A percentile compares a stretch with the other conserved stretches of the same genome.
Conservation (phyloP, 441 rosid genomes). For the Pelargonium australe region DNA sequence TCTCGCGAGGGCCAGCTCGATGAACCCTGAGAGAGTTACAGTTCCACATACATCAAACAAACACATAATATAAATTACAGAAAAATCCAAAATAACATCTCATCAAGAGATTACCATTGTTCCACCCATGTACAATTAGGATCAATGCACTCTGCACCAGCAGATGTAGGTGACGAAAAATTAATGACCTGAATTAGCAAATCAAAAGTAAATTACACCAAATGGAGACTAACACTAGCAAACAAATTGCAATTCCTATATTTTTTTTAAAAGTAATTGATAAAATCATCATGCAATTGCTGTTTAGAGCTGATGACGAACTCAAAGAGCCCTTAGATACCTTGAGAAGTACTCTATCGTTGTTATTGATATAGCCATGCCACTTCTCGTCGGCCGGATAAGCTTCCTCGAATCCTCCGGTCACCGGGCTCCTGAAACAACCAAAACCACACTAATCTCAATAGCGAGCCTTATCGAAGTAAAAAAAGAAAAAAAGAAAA, state of each 20-base stretch:
- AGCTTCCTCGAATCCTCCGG: constrained; percentile 58
- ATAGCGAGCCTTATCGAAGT: background rate
- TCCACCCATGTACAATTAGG: constrained; percentile 83
- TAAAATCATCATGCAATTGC: background rate
- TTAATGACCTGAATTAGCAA: constrained; percentile 51
- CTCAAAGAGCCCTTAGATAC: constrained; percentile 21
- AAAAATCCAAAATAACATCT: background rate
- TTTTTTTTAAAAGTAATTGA: background rate
- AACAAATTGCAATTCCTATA: background rate
- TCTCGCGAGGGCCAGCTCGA: constrained; percentile 94
- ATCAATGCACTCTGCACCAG: constrained; percentile 93
- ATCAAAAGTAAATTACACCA: background rate
- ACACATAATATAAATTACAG: background rate
- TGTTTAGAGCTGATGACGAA: background rate
- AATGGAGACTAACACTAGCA: background rate
- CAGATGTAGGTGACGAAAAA: constrained; percentile 74
- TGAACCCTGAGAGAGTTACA: constrained; percentile 59
- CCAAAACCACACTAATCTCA: background rate
- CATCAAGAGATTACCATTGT: constrained; percentile 56
- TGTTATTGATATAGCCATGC: constrained; percentile 91
- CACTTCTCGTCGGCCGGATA: constrained; percentile 95
- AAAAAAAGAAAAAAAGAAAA: background rate
- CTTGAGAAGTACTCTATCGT: constrained; percentile 92
- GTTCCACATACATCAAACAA: constrained; percentile 11
- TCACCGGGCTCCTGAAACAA: constrained; percentile 55